These are phyloP conservation scores for Crithidia expoeki DNA, from an alignment of 208 protist species.

Conservation along the genomic window DNA sequence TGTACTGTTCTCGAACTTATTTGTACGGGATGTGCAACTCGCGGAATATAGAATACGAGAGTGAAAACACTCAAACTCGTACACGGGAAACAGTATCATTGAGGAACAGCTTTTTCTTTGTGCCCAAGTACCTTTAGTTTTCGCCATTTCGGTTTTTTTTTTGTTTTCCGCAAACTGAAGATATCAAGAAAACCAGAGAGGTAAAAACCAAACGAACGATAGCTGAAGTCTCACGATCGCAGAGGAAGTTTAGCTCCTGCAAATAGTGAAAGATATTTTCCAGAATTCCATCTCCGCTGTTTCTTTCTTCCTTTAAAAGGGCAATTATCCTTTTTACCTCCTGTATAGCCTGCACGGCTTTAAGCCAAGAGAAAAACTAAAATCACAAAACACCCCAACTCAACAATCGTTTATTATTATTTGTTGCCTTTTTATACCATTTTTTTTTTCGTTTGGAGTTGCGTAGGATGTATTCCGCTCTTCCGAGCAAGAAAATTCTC, in stretches of 20 bases:
- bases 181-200: background rate
- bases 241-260: background rate
- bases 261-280: background rate
- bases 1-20: too few relatives aligned
- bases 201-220: background rate
- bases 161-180: background rate
- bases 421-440: background rate
- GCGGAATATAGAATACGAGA: background rate
- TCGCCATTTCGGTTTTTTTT: background rate
- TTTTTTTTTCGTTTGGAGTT: background rate
- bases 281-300: background rate
- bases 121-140: background rate
- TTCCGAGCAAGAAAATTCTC: conserved; percentile 5
- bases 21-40: too few relatives aligned
- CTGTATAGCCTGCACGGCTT: background rate
- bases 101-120: background rate
- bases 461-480: conserved; percentile 18
- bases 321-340: too few relatives aligned
- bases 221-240: background rate
- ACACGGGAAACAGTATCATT: background rate
- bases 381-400: background rate
- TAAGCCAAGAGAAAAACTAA: conserved; percentile 1
- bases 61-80: conserved; percentile 5
- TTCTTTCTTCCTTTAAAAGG: background rate
- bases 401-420: conserved; percentile 12